These are phyloP conservation scores for Neohortaea acidophila DNA, from an alignment of 495 filamentous ascomycete genomes.

Conservation along the genomic window DNA sequence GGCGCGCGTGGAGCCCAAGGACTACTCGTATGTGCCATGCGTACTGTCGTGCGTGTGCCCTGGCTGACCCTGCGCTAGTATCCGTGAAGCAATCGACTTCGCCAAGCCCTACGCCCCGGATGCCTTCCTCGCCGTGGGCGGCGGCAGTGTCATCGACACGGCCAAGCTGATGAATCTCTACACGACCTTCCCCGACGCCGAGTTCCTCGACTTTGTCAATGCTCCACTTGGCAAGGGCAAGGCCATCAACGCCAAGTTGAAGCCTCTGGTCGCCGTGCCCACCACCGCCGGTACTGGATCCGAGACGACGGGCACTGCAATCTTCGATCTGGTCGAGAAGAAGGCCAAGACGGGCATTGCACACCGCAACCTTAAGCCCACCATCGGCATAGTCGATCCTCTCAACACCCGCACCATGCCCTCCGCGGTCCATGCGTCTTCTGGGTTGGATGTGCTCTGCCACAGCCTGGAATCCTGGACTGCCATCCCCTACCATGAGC, in stretches of 20 bases:
- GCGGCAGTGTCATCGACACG: conserved; percentile 68
- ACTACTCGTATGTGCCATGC: conserved; percentile 50
- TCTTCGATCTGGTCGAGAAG: conserved; percentile 82
- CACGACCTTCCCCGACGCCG: conserved; percentile 67
- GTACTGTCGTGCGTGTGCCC: not conserved
- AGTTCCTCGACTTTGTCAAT: conserved; percentile 95
- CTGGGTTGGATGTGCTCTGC: conserved; percentile 86
- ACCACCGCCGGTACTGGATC: conserved; percentile 91
- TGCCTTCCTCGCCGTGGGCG: conserved; percentile 83
- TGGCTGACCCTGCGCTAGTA: conserved; percentile 28
- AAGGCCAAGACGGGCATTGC: conserved; percentile 91
- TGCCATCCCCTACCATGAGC: conserved; percentile 80
- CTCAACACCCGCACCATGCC: conserved; percentile 94
- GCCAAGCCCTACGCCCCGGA: conserved; percentile 64
- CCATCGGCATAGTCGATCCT: conserved; percentile 89
- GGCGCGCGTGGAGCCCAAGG: conserved; percentile 78
- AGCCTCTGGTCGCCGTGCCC: conserved; percentile 78
- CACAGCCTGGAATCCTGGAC: conserved; percentile 92
- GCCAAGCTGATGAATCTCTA: conserved; percentile 98
- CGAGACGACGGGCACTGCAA: conserved; percentile 93
- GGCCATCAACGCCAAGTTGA: conserved; percentile 64
- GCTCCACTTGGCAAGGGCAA: conserved; percentile 79
- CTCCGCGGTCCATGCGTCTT: conserved; percentile 70
- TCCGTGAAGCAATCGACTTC: conserved; percentile 77
- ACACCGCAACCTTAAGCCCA: conserved; percentile 87